Conservation (phyloP, 2,329 filamentous ascomycete genomes). For the Calonectria multiphialidica region DNA sequence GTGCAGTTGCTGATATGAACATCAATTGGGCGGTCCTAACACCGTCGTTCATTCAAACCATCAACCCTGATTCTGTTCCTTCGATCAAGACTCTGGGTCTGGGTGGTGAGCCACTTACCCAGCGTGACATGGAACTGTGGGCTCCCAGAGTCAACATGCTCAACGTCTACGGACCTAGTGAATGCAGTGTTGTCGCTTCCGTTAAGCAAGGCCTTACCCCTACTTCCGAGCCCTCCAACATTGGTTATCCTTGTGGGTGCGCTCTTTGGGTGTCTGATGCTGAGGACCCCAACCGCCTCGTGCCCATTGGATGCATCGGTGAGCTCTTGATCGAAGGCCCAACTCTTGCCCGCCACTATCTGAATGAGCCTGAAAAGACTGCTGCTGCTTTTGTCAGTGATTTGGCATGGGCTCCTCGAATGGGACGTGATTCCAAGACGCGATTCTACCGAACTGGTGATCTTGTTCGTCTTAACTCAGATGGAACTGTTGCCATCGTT, state of each 20-base stretch:
- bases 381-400: neutral
- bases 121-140: neutral
- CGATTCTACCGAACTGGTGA: slow-evolving; percentile 61
- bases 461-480: slow-evolving; percentile 54
- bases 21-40: neutral
- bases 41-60: neutral
- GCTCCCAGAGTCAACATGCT: neutral
- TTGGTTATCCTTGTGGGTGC: neutral
- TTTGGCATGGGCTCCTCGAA: neutral
- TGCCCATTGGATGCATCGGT: slow-evolving; percentile 2
- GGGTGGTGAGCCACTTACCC: neutral
- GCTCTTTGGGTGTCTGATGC: neutral
- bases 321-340: neutral
- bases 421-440: neutral
- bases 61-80: neutral
- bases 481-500: slow-evolving; percentile 56
- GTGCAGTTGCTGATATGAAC: neutral
- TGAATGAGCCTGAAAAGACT: neutral
- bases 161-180: neutral
- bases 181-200: neutral
- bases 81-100: neutral
- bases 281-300: neutral
- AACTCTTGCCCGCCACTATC: neutral
- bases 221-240: slow-evolving; percentile 1
- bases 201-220: neutral